Conservation (phyloP, 2,329 filamentous ascomycete species). For the Arthrobotrys megalospora region DNA sequence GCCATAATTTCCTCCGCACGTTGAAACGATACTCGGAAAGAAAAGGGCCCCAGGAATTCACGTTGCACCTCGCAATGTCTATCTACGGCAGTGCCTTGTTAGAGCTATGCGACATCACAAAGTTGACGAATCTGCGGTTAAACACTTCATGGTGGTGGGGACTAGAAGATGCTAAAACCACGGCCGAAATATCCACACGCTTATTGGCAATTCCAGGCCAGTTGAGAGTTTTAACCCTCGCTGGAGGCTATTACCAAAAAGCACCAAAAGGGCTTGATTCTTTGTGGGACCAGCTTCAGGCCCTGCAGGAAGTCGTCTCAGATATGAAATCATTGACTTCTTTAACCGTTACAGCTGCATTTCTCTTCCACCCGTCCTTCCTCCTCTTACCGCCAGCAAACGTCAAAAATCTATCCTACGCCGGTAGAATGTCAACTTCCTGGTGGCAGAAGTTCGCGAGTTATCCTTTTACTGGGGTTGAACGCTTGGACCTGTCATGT, state of each 20-base stretch:
- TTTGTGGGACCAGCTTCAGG: background rate
- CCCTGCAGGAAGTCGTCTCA: background rate
- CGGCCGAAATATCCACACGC: background rate
- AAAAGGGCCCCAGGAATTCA: background rate
- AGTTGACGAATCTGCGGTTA: conserved; percentile 3
- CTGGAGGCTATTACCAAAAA: background rate
- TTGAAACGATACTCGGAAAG: conserved; percentile 5
- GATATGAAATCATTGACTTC: conserved; percentile 4
- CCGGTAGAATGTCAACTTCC: background rate
- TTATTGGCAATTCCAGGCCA: background rate
- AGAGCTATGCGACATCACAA: conserved; percentile 11
- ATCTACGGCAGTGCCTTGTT: background rate
- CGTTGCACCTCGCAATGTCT: background rate
- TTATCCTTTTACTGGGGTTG: conserved; percentile 14
- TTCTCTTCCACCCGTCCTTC: conserved; percentile 16
- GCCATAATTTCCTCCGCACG: background rate
- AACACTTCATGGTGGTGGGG: background rate
- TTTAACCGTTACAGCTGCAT: background rate
- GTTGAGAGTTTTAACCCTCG: background rate
- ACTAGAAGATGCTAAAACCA: background rate
- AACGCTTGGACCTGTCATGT: background rate
- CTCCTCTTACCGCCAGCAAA: conserved; percentile 26
- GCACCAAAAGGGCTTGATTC: background rate
- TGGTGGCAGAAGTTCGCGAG: conserved; percentile 33
- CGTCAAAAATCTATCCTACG: conserved; percentile 7